A percentile compares a stretch with the other conserved stretches of the same genome.
phyloP scores from a whole-genome alignment of 208 protist genomes.

The Trypanosoma congolense region DNA sequence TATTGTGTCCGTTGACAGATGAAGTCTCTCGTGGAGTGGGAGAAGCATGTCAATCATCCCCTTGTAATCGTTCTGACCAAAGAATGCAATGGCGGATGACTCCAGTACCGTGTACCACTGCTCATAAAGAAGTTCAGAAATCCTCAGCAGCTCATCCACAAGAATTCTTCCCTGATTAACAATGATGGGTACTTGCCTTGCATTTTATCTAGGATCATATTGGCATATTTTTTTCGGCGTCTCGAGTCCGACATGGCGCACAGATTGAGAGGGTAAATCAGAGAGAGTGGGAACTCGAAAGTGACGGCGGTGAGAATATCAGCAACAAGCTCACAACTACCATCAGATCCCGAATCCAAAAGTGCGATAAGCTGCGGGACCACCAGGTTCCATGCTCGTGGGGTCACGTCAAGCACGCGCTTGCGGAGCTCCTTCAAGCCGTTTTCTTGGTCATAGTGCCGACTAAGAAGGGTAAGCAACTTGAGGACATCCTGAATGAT shows the following conservation, averaged over 20 bases:
- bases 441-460: constrained; percentile 68
- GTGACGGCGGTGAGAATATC: constrained; percentile 92
- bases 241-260: constrained; percentile 86
- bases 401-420: constrained; percentile 90
- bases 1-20: constrained; percentile 87
- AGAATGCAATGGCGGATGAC: constrained; percentile 93
- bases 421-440: constrained; percentile 80
- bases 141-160: constrained; percentile 95
- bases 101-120: constrained; percentile 94
- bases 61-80: constrained; percentile 81
- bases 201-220: constrained; percentile 67
- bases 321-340: constrained; percentile 92
- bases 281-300: constrained; percentile 96
- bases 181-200: constrained; percentile 59
- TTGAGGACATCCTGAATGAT: constrained; percentile 97
- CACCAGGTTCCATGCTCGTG: constrained; percentile 98
- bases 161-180: constrained; percentile 94
- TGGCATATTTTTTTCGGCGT: constrained; percentile 64
- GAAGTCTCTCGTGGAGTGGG: constrained; percentile 93
- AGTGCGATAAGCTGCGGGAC: constrained; percentile 98
- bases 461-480: constrained; percentile 97
- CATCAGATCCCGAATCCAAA: constrained; percentile 89
- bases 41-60: constrained; percentile 89
- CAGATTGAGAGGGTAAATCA: constrained; percentile 99
- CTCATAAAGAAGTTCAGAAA: constrained; percentile 95